Base-by-base conservation (phyloP, 495 filamentous ascomycete species). In the Amorphotheca resinae region DNA sequence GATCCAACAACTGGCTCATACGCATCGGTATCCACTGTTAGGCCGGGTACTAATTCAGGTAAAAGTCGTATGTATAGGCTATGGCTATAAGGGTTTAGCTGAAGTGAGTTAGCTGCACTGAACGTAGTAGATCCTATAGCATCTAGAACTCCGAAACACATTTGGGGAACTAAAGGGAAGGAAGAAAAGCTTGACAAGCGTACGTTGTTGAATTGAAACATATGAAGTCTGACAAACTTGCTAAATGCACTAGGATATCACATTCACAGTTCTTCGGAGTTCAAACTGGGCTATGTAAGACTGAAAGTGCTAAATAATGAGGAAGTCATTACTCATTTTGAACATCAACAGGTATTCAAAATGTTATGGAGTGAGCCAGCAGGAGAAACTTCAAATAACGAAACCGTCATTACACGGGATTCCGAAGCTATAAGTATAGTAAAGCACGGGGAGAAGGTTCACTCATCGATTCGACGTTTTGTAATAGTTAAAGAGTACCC, bases 391-490 rank as follows among this genome's bases (percentile, higher is more conserved):
- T 15, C 4, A 3, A 5, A 4, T 5, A 14, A 33, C 18, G 34
- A 4, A 17, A 37, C 34, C 18, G 34, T 18, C 5, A 9, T 37
- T 4, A 37, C 31, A 4, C 11, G 12, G 4, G 12, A 4, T 14
- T n/a, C 25, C 25, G 11, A 28, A 28, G 11, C 34, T 7, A 4
- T 21, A 9, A 9, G 18, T 9, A 37, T 17, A 21, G 20, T 16
- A 4, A 37, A 37, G 11, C 18, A 37, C 18, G 34, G 34, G 4
- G 14, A 37, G 18, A 37, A 37, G 11, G 34, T 21, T 20, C 18
- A 37, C 34, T 3, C 15, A 2, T 17, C 34, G 8, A 48, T 53
- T 15, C 45, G 46, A 25, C 50, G 46, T 9, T 50, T 53, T 32
- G 50, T 53, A 25, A 38, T 53, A 0, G 18, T 50, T 8, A 22